Conservation (phyloP, 805 yeast genomes). For the Candida nanaspora region DNA sequence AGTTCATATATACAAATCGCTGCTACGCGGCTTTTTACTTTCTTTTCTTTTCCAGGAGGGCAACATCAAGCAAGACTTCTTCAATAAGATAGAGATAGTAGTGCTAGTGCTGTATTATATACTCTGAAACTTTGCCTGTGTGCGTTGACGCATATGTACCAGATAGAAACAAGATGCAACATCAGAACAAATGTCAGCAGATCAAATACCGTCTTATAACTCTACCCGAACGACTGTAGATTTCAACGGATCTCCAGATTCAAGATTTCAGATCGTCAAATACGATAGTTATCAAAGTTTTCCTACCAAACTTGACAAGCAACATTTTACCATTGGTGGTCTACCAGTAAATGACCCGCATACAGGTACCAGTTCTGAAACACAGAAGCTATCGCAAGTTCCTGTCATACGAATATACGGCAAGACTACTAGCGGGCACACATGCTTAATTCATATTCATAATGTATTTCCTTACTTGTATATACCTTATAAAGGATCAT, state of each 20-base stretch:
- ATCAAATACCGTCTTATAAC: too few species aligned
- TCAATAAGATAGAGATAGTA: too few species aligned
- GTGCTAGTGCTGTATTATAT: too few species aligned
- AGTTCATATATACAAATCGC: too few species aligned
- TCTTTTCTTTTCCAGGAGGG: too few species aligned
- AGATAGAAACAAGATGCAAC: too few species aligned
- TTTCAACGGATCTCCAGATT: conserved; percentile 1
- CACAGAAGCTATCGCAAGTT: conserved; percentile 34
- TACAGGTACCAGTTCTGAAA: conserved; percentile 2
- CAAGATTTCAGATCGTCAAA: conserved; percentile 50
- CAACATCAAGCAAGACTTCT: too few species aligned
- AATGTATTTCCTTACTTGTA: conserved; percentile 79
- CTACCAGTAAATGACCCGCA: conserved; percentile 3
- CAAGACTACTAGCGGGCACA: conserved; percentile 50
- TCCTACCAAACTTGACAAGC: conserved; percentile 49
- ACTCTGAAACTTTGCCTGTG: too few species aligned
- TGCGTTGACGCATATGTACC: too few species aligned
- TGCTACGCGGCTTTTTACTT: too few species aligned
- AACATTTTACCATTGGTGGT: conserved; percentile 24
- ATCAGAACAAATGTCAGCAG: too few species aligned
- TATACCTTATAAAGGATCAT: conserved; percentile 47
- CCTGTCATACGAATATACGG: conserved; percentile 83
- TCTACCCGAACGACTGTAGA: too few species aligned
- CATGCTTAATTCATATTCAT: conserved; percentile 66
- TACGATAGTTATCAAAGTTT: conserved; percentile 59